phyloP scores from a whole-genome alignment of 257 asterid species.

The Solanum acaule region DNA sequence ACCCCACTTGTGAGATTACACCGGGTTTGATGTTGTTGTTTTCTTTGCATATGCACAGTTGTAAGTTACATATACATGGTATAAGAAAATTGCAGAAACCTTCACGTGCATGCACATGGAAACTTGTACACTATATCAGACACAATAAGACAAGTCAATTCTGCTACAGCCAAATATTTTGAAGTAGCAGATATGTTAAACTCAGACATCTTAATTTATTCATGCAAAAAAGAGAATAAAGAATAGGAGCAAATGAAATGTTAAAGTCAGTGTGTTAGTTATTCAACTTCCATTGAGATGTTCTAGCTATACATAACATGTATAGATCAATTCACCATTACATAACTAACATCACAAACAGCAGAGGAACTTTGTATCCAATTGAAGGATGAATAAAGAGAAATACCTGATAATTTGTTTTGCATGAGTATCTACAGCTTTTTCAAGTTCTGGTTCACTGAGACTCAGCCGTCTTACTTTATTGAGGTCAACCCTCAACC shows the following conservation, averaged over 20 bases:
- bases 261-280: neutral
- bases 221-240: neutral
- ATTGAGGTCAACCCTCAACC: constrained; percentile 40
- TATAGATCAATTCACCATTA: neutral
- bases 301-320: neutral
- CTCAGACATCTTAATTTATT: neutral
- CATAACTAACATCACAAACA: neutral
- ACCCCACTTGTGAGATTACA: neutral
- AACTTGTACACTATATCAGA: neutral
- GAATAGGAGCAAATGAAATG: neutral
- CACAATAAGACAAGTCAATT: neutral
- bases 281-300: neutral
- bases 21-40: neutral
- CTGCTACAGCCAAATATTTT: neutral
- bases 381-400: neutral
- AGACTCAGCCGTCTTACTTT: constrained; percentile 77
- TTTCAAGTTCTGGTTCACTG: constrained; percentile 58
- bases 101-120: neutral
- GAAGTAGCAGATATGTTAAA: neutral
- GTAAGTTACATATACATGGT: neutral
- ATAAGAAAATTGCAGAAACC: neutral
- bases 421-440: constrained; percentile 33
- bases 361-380: neutral
- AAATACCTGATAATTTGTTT: constrained; percentile 55
- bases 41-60: neutral